Percentiles rank a stretch among this genome's conserved stretches.
phyloP scores from a whole-genome alignment of 345 rosid genomes.

The Fremontodendron californicum region DNA sequence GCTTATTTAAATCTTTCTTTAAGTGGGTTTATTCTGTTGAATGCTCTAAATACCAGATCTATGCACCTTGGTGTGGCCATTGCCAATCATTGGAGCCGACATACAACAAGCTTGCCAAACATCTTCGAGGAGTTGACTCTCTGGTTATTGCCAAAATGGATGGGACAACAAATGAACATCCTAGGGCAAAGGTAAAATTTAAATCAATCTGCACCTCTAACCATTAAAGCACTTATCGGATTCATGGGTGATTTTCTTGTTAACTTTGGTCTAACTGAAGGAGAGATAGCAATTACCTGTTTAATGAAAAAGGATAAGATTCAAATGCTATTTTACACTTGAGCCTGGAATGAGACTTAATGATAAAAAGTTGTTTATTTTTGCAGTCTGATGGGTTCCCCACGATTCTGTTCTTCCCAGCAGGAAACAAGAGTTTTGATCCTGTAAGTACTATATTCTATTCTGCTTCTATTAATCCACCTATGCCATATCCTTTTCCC shows the following conservation, averaged over 20 bases:
- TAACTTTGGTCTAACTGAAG: not conserved
- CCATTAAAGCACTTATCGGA: not conserved
- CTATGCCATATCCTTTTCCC: not conserved
- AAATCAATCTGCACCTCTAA: not conserved
- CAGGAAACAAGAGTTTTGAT: conserved; percentile 93
- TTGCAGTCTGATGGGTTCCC: conserved; percentile 94
- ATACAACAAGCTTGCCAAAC: conserved; percentile 89
- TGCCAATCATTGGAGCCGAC: conserved; percentile 93
- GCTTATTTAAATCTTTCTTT: not conserved
- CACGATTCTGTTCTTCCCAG: conserved; percentile 93
- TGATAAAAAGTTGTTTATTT: not conserved
- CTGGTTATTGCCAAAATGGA: conserved; percentile 96
- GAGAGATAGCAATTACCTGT: not conserved
- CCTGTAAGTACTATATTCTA: conserved; percentile 53
- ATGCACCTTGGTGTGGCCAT: conserved; percentile 99
- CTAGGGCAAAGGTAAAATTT: conserved; percentile 78
- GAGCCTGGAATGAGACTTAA: not conserved
- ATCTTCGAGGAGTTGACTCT: conserved; percentile 70
- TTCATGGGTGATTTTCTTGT: not conserved
- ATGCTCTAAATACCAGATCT: conserved; percentile 44
- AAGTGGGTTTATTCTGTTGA: conserved; percentile 4
- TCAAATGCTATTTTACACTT: not conserved
- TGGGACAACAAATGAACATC: conserved; percentile 97
- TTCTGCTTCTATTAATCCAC: not conserved
- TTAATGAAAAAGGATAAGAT: not conserved